Evolutionary conservation across 257 asterid species (phyloP).

Genomic region (Catharanthus roseus): DNA sequence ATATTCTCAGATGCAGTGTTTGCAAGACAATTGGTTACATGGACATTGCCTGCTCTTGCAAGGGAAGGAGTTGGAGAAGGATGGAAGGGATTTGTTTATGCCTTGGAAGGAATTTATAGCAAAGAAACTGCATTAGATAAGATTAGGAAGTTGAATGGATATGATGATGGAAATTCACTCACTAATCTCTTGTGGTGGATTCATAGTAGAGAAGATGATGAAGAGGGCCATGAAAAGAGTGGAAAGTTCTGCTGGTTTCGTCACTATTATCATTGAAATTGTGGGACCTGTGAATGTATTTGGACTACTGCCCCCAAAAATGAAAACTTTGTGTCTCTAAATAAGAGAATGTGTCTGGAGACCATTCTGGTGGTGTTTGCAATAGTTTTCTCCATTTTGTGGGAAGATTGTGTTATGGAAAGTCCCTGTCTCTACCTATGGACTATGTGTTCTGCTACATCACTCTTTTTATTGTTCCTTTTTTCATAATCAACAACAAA

Average conservation of each 20-base stretch:
- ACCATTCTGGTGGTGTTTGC: neutral
- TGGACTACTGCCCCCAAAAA: neutral
- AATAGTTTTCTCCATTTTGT: neutral
- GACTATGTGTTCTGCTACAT: too few species aligned
- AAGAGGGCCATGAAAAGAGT: slow-evolving; percentile 30
- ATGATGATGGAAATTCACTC: slow-evolving; percentile 79
- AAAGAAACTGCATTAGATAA: slow-evolving; percentile 43
- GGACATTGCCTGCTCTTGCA: slow-evolving; percentile 69
- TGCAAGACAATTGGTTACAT: slow-evolving; percentile 56
- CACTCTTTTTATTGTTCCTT: too few species aligned
- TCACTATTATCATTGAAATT: slow-evolving; percentile 56
- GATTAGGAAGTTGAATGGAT: slow-evolving; percentile 46
- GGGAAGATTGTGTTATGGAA: too few species aligned
- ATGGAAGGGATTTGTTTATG: slow-evolving; percentile 85
- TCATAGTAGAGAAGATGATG: slow-evolving; percentile 50
- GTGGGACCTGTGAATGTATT: neutral
- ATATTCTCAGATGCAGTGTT: slow-evolving; percentile 58
- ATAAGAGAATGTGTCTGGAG: neutral
- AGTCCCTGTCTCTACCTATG: too few species aligned
- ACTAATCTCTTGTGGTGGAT: slow-evolving; percentile 93
- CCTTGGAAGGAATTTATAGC: slow-evolving; percentile 73
- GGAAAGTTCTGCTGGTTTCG: slow-evolving; percentile 59
- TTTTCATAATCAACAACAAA: too few species aligned
- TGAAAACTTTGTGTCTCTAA: too few species aligned
- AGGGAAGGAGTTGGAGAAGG: slow-evolving; percentile 95